These are phyloP conservation scores for Gastrodia elata DNA, from an alignment of 106 monocot genomes.

Conservation along the genomic window DNA sequence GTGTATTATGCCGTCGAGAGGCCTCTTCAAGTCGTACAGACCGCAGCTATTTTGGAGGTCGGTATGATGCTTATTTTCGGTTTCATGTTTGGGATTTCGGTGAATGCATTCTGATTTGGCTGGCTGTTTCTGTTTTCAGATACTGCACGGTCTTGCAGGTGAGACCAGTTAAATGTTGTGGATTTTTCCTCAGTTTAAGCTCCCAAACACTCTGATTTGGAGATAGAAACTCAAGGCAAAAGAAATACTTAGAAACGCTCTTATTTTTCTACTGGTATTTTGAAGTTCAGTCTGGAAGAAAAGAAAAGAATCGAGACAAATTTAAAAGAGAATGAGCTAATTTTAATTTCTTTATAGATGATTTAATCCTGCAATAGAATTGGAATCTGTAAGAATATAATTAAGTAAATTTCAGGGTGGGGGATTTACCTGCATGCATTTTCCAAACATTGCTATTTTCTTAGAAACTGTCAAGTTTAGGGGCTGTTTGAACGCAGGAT, in stretches of 20 bases:
- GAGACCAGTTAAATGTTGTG: constrained; percentile 5
- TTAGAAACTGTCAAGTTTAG: no score
- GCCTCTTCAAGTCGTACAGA: constrained; percentile 60
- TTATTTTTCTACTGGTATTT: neutral
- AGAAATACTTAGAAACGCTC: neutral
- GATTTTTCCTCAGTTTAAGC: no score
- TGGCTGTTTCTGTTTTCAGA: constrained; percentile 19
- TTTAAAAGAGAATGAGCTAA: neutral
- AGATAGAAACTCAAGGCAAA: neutral
- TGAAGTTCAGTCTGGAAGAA: neutral
- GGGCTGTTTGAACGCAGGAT: no score
- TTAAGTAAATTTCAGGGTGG: no score
- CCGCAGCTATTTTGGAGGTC: constrained; percentile 58
- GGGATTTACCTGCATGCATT: no score
- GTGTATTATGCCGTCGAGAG: constrained; percentile 59
- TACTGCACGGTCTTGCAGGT: constrained; percentile 57
- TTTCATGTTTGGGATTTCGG: neutral
- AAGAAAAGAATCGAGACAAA: neutral
- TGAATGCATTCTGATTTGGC: constrained; percentile 7
- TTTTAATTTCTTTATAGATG: neutral
- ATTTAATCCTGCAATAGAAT: neutral
- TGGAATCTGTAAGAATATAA: neutral
- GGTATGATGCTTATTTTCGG: neutral
- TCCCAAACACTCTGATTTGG: neutral
- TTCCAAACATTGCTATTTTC: no score